Base-by-base conservation (phyloP, 2,329 filamentous ascomycete genomes). In the Aotearoamyces nothofagi region DNA sequence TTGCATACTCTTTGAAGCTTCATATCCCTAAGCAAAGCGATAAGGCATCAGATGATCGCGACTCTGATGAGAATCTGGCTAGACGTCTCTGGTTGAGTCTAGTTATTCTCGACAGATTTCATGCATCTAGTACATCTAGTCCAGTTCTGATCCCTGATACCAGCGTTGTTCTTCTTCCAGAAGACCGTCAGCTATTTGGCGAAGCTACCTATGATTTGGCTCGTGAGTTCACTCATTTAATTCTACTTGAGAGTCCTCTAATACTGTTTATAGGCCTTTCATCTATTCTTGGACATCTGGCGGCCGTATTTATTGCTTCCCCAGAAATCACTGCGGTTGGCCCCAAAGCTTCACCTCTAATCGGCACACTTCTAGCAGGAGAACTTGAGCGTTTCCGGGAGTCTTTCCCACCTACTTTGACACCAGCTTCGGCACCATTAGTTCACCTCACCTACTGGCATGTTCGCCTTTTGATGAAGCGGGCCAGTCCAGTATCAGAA, bases 401-500 rank as follows among this genome's bases (percentile, higher is more conserved):
- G 47, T 61, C 69, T 30, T 58, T 81, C 2, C 71, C 76, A 3
- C 53, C 58, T 9, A 59, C 61, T 24, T 55, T 74, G 15, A 67
- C 68, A 13, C 60, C 62, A 4, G 45, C 52, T 0, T 53, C 57
- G 3, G 57, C 64, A 27, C 67, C 68, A 3, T 46, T 76, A 17
- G 58, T 81, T 2, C 69, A 78, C 39, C 58, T 82, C 14, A 66
- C 66, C 11, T 81, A 78, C 51, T 79, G 77, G 66, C 74, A 81
- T 47, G 63, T 69, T 39, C 69, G 72, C 35, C 58, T 81, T 6
- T 56, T 82, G 11, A 60, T 69, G 7, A 69, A 72, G 29, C 59
- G 79, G 3, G 56, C 74, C 30, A 66, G 64, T 20, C 62, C 68
- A 1, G 60, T 59, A 8, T 58, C 64, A 1, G 63, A 66, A 22